Conservation (phyloP, 495 filamentous ascomycete species). For the Penicillium nucicola region DNA sequence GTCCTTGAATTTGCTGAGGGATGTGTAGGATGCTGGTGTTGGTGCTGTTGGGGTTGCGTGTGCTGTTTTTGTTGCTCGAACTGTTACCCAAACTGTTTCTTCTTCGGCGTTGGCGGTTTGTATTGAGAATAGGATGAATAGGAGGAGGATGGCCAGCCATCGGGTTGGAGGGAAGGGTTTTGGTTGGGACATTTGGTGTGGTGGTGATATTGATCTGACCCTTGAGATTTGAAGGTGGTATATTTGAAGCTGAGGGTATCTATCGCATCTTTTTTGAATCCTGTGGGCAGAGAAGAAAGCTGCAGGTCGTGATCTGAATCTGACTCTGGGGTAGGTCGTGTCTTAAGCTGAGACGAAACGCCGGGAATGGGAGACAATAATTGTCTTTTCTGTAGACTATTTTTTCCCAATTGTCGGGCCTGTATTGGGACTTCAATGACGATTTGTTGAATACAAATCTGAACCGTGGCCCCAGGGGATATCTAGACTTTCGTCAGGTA, state of each 20-base stretch:
- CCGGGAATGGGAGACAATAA: background rate
- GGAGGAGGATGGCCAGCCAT: conserved; percentile 1
- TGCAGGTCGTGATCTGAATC: background rate
- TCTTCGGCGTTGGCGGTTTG: background rate
- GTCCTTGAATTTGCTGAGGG: conserved; percentile 46
- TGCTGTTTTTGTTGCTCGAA: conserved; percentile 20
- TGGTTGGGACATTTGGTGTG: background rate
- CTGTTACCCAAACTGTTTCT: conserved; percentile 9
- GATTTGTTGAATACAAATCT: no score
- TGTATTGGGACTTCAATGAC: background rate
- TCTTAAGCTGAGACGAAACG: background rate
- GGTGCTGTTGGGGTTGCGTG: conserved; percentile 26
- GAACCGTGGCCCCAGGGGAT: no score
- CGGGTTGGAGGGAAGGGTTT: no score
- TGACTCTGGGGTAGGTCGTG: background rate
- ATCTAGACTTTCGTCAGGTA: no score
- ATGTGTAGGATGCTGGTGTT: conserved; percentile 46
- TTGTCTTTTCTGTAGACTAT: background rate
- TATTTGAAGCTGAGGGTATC: background rate
- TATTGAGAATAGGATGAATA: background rate
- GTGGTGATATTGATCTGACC: background rate
- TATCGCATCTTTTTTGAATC: background rate
- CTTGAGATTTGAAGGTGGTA: background rate
- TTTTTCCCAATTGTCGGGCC: background rate
- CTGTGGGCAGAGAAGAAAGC: no score